Conservation (phyloP, 768 basidiomycete species). For the Rhizopogon vinicolor region DNA sequence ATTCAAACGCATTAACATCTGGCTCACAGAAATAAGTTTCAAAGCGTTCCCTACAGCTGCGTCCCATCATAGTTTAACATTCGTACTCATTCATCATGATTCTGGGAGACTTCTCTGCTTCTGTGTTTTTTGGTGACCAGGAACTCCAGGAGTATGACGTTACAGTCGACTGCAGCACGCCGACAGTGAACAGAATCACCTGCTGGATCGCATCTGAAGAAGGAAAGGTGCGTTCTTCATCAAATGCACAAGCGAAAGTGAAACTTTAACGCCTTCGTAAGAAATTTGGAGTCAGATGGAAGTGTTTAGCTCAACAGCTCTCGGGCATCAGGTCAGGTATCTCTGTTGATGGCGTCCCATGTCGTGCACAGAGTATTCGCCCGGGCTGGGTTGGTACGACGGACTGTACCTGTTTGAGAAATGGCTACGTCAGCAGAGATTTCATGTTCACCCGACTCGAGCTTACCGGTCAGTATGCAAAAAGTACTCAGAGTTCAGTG, state of each 20-base stretch:
- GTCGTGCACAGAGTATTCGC: rapidly evolving
- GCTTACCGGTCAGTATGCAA: conserved; percentile 10
- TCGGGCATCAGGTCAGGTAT: background rate
- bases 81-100: conserved; percentile 6
- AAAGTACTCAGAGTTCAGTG: too few relatives aligned
- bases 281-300: conserved; percentile 12
- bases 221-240: conserved; percentile 11
- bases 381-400: background rate
- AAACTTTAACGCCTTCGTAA: background rate
- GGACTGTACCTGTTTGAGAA: background rate
- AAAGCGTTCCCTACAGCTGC: too few relatives aligned
- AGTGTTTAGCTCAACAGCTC: background rate
- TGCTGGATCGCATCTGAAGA: conserved; percentile 20
- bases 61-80: too few relatives aligned
- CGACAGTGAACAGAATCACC: conserved; percentile 4
- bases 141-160: conserved; percentile 11
- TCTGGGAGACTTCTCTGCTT: conserved; percentile 10
- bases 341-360: conserved; percentile 6
- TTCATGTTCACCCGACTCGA: conserved; percentile 14
- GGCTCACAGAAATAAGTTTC: too few relatives aligned
- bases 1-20: too few relatives aligned
- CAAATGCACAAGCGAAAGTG: background rate
- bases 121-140: conserved; percentile 10
- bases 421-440: background rate
- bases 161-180: background rate